phyloP scores from a whole-genome alignment of 805 yeast genomes.

The Wickerhamiella cacticola region DNA sequence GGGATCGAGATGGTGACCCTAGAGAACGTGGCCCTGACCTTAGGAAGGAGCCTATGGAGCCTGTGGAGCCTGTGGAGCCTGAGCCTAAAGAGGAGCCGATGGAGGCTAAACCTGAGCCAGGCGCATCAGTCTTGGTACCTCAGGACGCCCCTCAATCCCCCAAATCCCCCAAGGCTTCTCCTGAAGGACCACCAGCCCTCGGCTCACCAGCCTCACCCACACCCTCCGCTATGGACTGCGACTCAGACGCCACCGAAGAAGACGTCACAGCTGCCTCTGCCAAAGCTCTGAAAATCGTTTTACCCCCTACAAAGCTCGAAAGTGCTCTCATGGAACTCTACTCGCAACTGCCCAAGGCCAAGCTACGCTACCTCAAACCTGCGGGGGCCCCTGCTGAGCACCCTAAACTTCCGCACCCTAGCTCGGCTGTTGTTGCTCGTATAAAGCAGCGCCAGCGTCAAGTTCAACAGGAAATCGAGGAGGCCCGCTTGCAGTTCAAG shows the following conservation, averaged over 20 bases:
- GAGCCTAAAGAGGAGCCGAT: too few relatives aligned
- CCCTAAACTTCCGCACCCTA: neutral
- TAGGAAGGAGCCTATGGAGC: too few relatives aligned
- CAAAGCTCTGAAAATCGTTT: neutral
- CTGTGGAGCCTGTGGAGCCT: too few relatives aligned
- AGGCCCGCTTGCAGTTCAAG: neutral
- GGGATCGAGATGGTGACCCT: too few relatives aligned
- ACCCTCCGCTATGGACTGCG: neutral
- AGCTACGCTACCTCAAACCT: neutral
- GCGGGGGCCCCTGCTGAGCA: neutral
- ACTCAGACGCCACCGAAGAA: constrained; percentile 10
- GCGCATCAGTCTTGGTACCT: too few relatives aligned
- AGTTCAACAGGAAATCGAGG: neutral
- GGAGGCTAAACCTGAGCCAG: too few relatives aligned
- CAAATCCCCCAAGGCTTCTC: too few relatives aligned
- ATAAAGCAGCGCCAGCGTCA: neutral
- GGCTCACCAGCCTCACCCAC: too few relatives aligned
- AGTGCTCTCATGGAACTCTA: constrained; percentile 4
- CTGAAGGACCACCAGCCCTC: too few relatives aligned
- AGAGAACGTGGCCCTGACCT: too few relatives aligned
- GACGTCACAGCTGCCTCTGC: neutral
- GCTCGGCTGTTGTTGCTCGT: neutral
- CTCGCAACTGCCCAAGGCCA: neutral
- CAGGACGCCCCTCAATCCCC: too few relatives aligned
- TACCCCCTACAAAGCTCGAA: constrained; percentile 9